Conservation (phyloP, 2,329 filamentous ascomycete species). For the Periconia digitata region DNA sequence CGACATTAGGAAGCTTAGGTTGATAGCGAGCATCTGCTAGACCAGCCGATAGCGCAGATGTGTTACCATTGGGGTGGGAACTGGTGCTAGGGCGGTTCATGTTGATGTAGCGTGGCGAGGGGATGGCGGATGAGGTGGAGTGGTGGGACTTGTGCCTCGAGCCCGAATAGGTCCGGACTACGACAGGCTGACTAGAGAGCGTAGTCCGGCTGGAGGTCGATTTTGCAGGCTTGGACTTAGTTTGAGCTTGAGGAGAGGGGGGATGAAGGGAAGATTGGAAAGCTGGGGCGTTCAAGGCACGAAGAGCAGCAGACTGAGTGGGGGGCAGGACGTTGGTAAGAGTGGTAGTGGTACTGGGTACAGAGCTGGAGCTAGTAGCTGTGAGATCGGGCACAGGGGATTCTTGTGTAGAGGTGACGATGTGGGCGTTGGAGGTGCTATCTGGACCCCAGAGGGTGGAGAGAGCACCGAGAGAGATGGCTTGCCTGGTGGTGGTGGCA, state of each 20-base stretch:
- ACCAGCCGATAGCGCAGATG: constrained; percentile 34
- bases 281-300: constrained; percentile 42
- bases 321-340: constrained; percentile 40
- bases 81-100: constrained; percentile 29
- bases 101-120: constrained; percentile 32
- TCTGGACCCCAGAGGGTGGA: constrained; percentile 30
- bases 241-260: constrained; percentile 19
- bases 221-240: constrained; percentile 38
- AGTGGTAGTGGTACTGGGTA: constrained; percentile 40
- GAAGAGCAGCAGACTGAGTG: constrained; percentile 41
- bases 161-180: constrained; percentile 46
- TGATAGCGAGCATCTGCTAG: constrained; percentile 23
- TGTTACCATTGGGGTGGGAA: not conserved
- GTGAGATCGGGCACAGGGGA: constrained; percentile 33
- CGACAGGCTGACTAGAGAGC: constrained; percentile 47
- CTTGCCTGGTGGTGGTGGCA: constrained; percentile 38
- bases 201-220: constrained; percentile 42
- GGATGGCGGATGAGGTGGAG: constrained; percentile 27
- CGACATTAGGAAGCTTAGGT: constrained; percentile 46
- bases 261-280: constrained; percentile 27
- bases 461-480: constrained; percentile 33
- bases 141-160: constrained; percentile 37
- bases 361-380: constrained; percentile 33
- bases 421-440: constrained; percentile 22
- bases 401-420: constrained; percentile 30